A percentile compares a stretch with the other conserved stretches of the same genome.
These are phyloP conservation scores for Parmelia sp. DNA, from an alignment of 495 filamentous ascomycete species.

Conservation along the genomic window DNA sequence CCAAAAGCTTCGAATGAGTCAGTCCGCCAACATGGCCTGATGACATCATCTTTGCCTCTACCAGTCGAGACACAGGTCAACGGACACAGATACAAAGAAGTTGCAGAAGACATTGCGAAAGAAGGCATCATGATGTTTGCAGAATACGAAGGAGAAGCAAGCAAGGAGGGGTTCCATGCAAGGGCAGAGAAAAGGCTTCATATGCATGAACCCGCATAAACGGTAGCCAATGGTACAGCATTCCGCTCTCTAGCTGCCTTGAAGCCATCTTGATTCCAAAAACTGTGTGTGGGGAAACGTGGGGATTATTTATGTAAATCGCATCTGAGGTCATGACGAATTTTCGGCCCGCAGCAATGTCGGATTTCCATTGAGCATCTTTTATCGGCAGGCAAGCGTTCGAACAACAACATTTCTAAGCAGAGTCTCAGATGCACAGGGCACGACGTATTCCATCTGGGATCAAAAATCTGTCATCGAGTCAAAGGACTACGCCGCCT, in stretches of 20 bases:
- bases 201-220: neutral
- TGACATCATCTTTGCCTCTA: neutral
- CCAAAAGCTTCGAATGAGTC: constrained; percentile 7
- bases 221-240: neutral
- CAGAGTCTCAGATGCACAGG: neutral
- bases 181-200: neutral
- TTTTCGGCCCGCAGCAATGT: too few species aligned
- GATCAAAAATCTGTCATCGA: neutral
- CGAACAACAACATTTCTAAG: neutral
- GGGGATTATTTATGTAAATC: too few species aligned
- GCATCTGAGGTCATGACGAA: neutral
- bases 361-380: neutral
- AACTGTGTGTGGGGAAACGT: neutral
- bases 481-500: neutral
- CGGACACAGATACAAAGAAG: neutral
- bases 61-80: constrained; percentile 27
- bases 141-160: neutral
- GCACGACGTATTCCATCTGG: neutral
- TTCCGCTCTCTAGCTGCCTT: neutral
- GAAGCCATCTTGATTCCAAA: neutral
- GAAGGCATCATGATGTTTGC: neutral
- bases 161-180: neutral
- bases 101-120: neutral
- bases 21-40: constrained; percentile 9
- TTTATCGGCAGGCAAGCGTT: neutral